Evolutionary conservation across 768 basidiomycete species (phyloP), one percentile per base, ranked within the genome.

Genomic region (Tephrocybe sp.): DNA sequence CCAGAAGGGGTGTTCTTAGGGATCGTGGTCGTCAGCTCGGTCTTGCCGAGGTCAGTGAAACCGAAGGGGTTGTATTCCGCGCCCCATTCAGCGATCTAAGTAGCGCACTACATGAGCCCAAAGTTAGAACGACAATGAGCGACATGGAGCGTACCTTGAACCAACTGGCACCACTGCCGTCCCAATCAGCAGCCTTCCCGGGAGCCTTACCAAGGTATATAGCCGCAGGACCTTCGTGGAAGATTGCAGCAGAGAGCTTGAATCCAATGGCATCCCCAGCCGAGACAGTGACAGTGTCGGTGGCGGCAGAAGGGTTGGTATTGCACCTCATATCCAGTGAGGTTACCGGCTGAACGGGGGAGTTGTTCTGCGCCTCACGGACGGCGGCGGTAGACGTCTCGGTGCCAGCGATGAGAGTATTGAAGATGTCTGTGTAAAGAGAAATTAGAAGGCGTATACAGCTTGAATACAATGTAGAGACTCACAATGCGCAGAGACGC

Each of bases 191-290:
- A 44, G 62, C 70, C 19, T 64, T 63, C 9, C 60, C 60, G 1
- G 71, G 71, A 15, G 71, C 71, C 56, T 70, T 70, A 24, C 71
- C 71, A 34, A 73, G 62, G 51, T 72, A 73, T 25, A 73, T 69
- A 18, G 69, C 66, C 24, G 68, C 70, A 15, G 70, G 65, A 15
- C 72, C 72, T 39, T 68, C 61, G 58, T 73, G 72, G 38, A 69
- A 69, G 51, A 72, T 64, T 12, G 69, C 62, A 46, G 67, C 67
- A 51, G 71, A 68, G 41, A 71, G 64, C 21, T 62, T 68, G 53
- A 63, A 63, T 38, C 59, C 60, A 24, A 64, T 55, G 40, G 60
- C 61, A 53, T 61, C 58, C 27, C 71, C 72, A 7, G 73, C 70
- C n/a, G 69, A 57, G 31, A 74, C 67, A n/a, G 57, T 61, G 15